phyloP scores from a whole-genome alignment of 202 grass and related monocot genomes.

The Brachypodium distachyon region DNA sequence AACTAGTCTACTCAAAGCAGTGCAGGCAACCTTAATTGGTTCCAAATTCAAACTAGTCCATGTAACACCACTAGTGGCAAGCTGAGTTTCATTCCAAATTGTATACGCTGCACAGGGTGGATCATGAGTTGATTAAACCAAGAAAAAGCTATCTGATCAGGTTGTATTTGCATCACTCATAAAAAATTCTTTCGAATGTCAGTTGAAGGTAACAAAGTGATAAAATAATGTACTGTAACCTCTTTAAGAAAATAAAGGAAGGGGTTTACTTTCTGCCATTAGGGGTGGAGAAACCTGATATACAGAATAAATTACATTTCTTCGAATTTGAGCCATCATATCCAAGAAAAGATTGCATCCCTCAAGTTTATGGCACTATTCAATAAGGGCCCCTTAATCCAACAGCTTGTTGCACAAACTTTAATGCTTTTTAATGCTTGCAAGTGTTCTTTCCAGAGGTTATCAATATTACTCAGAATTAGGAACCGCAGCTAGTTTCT shows the following conservation, averaged over 20 bases:
- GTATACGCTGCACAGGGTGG: neutral
- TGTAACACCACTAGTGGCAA: neutral
- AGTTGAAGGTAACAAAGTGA: neutral
- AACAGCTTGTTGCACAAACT: slow-evolving; percentile 98
- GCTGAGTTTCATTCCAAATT: neutral
- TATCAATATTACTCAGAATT: slow-evolving; percentile 96
- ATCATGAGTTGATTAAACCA: slow-evolving; percentile 3
- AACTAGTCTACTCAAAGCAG: too few relatives aligned
- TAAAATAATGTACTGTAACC: neutral
- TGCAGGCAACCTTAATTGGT: neutral
- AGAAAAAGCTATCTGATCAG: neutral
- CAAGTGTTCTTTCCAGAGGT: slow-evolving; percentile 96
- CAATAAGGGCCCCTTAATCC: slow-evolving; percentile 91
- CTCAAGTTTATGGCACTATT: slow-evolving; percentile 97
- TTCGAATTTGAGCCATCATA: slow-evolving; percentile 97
- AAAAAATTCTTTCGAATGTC: neutral
- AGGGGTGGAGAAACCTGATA: slow-evolving; percentile 63
- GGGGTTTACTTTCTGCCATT: neutral
- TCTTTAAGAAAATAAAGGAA: neutral
- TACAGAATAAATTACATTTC: slow-evolving; percentile 96
- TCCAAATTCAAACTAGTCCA: too few relatives aligned
- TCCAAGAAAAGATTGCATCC: slow-evolving; percentile 99
- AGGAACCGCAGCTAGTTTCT: slow-evolving; percentile 81
- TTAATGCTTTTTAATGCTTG: slow-evolving; percentile 89
- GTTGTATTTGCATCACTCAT: neutral